Conservation (phyloP, 2,329 filamentous ascomycete genomes). For the Neodidymelliopsis sp. region DNA sequence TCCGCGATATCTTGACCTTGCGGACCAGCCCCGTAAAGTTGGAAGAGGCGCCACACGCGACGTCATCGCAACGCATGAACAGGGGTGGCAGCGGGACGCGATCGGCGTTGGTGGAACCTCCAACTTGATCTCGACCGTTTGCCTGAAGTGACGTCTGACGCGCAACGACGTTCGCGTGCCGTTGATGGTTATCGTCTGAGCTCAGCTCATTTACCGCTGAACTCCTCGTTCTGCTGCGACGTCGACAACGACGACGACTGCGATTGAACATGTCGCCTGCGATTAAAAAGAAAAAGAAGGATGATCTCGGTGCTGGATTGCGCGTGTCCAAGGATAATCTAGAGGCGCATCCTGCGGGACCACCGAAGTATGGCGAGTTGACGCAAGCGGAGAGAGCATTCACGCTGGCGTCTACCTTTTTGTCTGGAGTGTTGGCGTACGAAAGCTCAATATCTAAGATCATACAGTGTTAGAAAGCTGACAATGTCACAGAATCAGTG, state of each 20-base stretch:
- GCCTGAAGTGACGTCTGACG: conserved; percentile 20
- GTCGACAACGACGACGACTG: conserved; percentile 1
- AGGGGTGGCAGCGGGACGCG: conserved; percentile 26
- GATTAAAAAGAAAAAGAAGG: conserved; percentile 43
- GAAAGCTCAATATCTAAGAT: conserved; percentile 10
- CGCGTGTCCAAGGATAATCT: conserved; percentile 53
- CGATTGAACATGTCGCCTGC: conserved; percentile 29
- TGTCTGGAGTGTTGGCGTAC: conserved; percentile 58
- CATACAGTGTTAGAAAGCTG: conserved; percentile 12
- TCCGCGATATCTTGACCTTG: conserved; percentile 33
- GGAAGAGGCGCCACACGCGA: conserved; percentile 44
- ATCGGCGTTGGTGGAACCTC: conserved; percentile 31
- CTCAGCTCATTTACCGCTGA: background rate
- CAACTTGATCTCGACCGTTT: conserved; percentile 33
- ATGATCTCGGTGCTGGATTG: conserved; percentile 53
- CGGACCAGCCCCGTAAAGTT: conserved; percentile 38
- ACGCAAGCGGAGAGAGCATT: conserved; percentile 60
- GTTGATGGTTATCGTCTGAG: conserved; percentile 19
- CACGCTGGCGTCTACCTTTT: conserved; percentile 58
- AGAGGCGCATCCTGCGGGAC: conserved; percentile 53
- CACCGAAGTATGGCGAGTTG: conserved; percentile 55
- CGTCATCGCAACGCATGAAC: conserved; percentile 39
- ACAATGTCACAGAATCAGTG: conserved; percentile 55
- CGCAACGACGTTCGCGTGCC: conserved; percentile 15
- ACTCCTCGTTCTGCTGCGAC: conserved; percentile 2